Conservation (phyloP, 495 filamentous ascomycete species). For the Trichoderma orchidacearum region DNA sequence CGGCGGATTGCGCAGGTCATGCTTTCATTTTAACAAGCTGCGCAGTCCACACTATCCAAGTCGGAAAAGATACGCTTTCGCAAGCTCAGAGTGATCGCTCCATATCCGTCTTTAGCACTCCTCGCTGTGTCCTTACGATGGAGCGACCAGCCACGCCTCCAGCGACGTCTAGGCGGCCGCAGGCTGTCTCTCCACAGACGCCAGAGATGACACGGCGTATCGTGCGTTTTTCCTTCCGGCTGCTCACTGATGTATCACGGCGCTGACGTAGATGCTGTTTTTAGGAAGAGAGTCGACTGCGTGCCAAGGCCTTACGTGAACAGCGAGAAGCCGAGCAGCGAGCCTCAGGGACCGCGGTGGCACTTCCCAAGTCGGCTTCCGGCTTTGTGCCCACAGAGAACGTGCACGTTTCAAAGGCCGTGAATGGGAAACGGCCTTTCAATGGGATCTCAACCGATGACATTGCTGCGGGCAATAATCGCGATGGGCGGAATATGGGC, state of each 20-base stretch:
- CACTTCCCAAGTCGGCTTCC: slow-evolving; percentile 18
- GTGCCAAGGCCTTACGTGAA: slow-evolving; percentile 78
- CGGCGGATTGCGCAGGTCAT: no score
- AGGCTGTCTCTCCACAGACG: slow-evolving; percentile 37
- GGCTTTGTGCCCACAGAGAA: slow-evolving; percentile 25
- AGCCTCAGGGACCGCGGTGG: slow-evolving; percentile 12
- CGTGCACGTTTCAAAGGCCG: slow-evolving; percentile 19
- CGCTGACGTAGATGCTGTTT: neutral
- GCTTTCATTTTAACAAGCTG: no score
- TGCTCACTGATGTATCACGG: neutral
- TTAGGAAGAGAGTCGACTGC: slow-evolving; percentile 81
- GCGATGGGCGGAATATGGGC: slow-evolving; percentile 43
- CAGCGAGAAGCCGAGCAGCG: slow-evolving; percentile 45
- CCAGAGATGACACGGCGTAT: slow-evolving; percentile 55
- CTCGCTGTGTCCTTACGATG: slow-evolving; percentile 4
- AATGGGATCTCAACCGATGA: slow-evolving; percentile 46
- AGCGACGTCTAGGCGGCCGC: slow-evolving; percentile 16
- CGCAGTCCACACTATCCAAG: no score
- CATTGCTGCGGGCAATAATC: slow-evolving; percentile 32
- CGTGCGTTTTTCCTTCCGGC: slow-evolving; percentile 21
- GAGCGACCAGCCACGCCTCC: slow-evolving; percentile 47
- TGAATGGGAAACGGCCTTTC: slow-evolving; percentile 35
- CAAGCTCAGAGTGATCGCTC: no score
- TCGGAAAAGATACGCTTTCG: no score
- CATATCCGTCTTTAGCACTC: neutral